Evolutionary conservation across 805 yeast genomes (phyloP), one percentile per base, ranked within the genome.

Genomic region (Grigorovia humatica): DNA sequence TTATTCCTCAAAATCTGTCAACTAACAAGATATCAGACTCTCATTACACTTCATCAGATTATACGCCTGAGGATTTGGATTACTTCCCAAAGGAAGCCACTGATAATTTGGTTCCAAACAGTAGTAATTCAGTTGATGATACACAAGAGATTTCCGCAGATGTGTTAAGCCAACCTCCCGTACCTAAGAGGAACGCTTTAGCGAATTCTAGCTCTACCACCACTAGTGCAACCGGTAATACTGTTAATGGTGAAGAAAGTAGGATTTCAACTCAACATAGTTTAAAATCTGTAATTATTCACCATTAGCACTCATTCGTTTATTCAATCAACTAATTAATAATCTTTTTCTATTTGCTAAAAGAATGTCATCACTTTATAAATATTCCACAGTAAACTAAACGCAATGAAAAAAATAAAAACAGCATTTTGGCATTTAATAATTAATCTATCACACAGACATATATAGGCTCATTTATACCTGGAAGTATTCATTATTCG

Each of bases 211-310:
- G 4, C 3, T 12, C n/a, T 38, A 12, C 42, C 8, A 20, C 9
- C 20, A 38, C 20, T 23, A 19, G 9, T 20, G 18, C 40, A 13
- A 8, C n/a, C 13, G 15, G 8, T 38, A 20, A 20, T 20, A 35
- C 1, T 19, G 8, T 38, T 12, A 13, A 38, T 15, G 48, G 5
- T 17, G 23, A 5, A 9, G 19, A 13, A 9, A 32, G 29, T 4
- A 29, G 20, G 15, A 7, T 51, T 44, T 48, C 60, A 2, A 53
- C 51, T 17, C 40, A 42, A 9, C 57, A 54, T 19, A 59, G 60
- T 46, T 51, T 44, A 47, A 54, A 49, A 9, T 50, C 56, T 17
- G 60, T 59, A 1, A 49, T 57, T 29, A 59, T 44, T 45, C 54
- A 49, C 38, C 41, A 32, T 45, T 35, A 32, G 30, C 5, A 38